Percentiles rank a stretch among this genome's conserved stretches.
Evolutionary conservation across 169 alveolate species (phyloP).

Genomic region (Eimeria sp.): DNA sequence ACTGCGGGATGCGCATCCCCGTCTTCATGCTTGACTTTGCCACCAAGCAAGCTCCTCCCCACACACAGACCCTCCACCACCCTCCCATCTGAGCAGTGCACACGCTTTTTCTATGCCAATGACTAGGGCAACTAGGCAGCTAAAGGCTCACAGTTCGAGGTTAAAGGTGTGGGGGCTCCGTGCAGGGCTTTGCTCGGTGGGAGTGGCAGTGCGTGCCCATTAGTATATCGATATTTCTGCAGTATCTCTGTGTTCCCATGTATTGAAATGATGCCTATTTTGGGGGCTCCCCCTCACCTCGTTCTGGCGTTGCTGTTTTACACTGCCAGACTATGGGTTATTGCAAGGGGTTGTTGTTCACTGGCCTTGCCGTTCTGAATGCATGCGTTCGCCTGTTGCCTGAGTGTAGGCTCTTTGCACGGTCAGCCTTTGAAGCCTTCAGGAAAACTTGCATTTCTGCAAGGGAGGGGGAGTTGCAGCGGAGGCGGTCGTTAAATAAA

Average conservation of each 20-base stretch:
- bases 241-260: not conserved
- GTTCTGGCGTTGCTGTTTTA: not conserved
- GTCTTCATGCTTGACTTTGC: slow-evolving; percentile 72
- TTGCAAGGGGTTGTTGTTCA: not conserved
- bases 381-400: not conserved
- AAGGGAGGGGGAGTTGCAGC: slow-evolving; percentile 33
- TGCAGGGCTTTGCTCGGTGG: not conserved
- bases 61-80: not conserved
- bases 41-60: slow-evolving; percentile 28
- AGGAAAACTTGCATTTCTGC: slow-evolving; percentile 53
- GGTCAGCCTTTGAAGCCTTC: slow-evolving; percentile 57
- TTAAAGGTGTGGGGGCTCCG: not conserved
- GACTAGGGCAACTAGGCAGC: not conserved
- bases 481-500: slow-evolving; percentile 23
- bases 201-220: not conserved
- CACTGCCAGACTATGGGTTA: not conserved
- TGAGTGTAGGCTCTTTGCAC: slow-evolving; percentile 41
- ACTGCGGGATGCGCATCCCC: slow-evolving; percentile 82
- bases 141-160: not conserved
- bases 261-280: not conserved
- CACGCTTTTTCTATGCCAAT: not conserved
- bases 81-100: not conserved
- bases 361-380: not conserved
- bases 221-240: not conserved
- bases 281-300: not conserved